Conservation (phyloP, 331 rosid species). For the Quercus tomentella region DNA sequence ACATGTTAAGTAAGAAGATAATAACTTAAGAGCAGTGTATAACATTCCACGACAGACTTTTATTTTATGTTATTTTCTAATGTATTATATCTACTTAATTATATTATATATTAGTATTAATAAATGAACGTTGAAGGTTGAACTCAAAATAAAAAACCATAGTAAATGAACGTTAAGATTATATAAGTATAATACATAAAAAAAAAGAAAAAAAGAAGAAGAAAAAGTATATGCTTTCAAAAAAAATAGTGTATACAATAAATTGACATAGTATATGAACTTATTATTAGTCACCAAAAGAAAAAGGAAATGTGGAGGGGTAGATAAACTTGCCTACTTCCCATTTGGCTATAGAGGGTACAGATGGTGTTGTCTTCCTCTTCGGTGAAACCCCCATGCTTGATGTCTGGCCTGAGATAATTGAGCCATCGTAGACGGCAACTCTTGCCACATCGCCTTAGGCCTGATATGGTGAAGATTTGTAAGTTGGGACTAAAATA, state of each 20-base stretch:
- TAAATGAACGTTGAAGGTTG: no score
- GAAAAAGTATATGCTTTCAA: not conserved
- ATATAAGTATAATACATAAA: no score
- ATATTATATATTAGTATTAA: not conserved
- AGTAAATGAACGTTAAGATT: no score
- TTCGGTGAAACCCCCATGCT: slow-evolving; percentile 82
- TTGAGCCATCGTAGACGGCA: slow-evolving; percentile 90
- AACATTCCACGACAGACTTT: no score
- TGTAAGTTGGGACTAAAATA: not conserved
- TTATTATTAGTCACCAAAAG: not conserved
- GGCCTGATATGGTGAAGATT: slow-evolving; percentile 32
- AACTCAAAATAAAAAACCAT: no score
- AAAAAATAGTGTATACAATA: not conserved
- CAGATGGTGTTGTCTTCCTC: slow-evolving; percentile 70
- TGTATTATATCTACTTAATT: no score
- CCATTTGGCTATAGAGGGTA: slow-evolving; percentile 61
- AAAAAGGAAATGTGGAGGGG: no score
- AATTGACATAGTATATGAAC: not conserved
- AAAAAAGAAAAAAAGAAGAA: no score
- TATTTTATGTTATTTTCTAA: no score
- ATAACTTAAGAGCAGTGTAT: no score
- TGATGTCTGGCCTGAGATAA: slow-evolving; percentile 87
- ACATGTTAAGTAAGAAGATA: not conserved
- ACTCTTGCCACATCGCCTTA: slow-evolving; percentile 85
- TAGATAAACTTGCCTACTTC: slow-evolving; percentile 64